Percentiles rank a stretch among this genome's conserved stretches.
Conservation (phyloP, 306 rosid genomes). For the Quercus agrifolia region DNA sequence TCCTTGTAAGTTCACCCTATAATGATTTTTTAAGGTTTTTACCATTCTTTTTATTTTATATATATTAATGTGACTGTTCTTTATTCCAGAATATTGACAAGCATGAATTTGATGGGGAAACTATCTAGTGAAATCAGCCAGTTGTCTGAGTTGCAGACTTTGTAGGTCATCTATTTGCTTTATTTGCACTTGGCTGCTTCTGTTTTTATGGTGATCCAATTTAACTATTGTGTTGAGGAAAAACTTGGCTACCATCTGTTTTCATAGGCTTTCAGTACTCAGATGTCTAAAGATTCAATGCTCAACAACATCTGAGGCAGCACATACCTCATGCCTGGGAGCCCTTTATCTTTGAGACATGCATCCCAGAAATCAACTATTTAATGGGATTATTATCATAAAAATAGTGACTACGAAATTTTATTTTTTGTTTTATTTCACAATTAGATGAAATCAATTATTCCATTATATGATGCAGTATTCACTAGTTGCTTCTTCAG, state of each 20-base stretch:
- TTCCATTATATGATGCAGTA: not conserved
- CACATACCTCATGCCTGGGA: not conserved
- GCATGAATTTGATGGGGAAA: not conserved
- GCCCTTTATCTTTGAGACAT: not conserved
- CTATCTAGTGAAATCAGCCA: not conserved
- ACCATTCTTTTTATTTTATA: not conserved
- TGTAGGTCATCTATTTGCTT: not conserved
- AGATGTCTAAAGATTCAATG: not conserved
- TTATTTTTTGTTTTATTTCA: not conserved
- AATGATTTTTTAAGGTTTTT: not conserved
- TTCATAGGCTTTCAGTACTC: not conserved
- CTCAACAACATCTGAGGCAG: not conserved
- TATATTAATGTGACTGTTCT: not conserved
- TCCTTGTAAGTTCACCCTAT: constrained; percentile 21
- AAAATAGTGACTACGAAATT: not conserved
- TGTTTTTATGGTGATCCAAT: not conserved
- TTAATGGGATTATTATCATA: not conserved
- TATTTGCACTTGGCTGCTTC: not conserved
- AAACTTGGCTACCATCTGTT: not conserved
- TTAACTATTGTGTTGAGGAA: not conserved
- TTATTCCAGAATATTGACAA: not conserved
- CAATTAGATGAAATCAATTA: not conserved
- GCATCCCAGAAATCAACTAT: not conserved
- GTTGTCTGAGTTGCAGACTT: not conserved
- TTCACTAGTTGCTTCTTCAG: not conserved